These are phyloP conservation scores for Pichia norvegensis DNA, from an alignment of 1,139 yeast species.

Conservation along the genomic window DNA sequence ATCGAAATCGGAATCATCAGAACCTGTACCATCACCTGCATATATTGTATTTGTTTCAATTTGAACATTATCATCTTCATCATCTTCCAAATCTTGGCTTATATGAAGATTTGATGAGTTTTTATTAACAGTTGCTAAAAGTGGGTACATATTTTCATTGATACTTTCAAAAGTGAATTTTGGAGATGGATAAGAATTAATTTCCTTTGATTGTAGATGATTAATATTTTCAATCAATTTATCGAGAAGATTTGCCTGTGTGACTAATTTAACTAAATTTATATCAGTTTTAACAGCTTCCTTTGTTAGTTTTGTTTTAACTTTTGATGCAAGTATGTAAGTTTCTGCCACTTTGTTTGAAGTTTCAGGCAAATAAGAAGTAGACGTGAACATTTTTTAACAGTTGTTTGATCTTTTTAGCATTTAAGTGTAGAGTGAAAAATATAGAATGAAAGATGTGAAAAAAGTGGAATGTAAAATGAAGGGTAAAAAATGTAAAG, in stretches of 20 bases:
- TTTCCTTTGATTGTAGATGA: background rate
- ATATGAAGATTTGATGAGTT: no score
- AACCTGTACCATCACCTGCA: slow-evolving; percentile 13
- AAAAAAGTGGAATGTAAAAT: no score
- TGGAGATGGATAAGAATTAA: background rate
- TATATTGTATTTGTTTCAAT: background rate
- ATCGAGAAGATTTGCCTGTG: slow-evolving; percentile 73
- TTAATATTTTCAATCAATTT: slow-evolving; percentile 45
- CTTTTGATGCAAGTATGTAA: slow-evolving; percentile 60
- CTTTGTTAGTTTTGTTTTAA: slow-evolving; percentile 56
- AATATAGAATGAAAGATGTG: no score
- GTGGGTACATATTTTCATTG: slow-evolving; percentile 13
- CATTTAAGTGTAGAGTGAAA: no score
- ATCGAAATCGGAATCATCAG: slow-evolving; percentile 19
- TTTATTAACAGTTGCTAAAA: slow-evolving; percentile 3
- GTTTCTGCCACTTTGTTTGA: slow-evolving; percentile 27
- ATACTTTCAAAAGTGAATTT: slow-evolving; percentile 3
- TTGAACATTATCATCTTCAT: background rate
- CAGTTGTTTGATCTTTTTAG: background rate
- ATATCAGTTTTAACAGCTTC: slow-evolving; percentile 61
- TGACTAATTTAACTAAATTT: slow-evolving; percentile 53
- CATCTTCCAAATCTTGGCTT: slow-evolving; percentile 6
- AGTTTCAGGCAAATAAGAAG: slow-evolving; percentile 4
- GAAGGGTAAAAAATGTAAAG: no score
- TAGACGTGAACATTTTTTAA: slow-evolving; percentile 3